phyloP scores from a whole-genome alignment of 306 rosid species.

The Glycine latifolia region DNA sequence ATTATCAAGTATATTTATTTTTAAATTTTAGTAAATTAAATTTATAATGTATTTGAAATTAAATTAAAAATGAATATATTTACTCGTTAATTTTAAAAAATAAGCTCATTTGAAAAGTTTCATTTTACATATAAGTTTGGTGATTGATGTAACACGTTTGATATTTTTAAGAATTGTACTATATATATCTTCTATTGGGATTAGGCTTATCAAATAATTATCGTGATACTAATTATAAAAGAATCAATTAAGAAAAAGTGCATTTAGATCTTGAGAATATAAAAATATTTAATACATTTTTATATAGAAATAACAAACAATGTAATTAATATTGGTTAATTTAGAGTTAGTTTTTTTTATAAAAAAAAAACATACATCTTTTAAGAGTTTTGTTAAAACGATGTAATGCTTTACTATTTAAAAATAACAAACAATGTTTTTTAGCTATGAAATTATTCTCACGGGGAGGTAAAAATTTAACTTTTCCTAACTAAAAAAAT shows the following conservation, averaged over 20 bases:
- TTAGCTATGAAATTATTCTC: no score
- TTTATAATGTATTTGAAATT: no score
- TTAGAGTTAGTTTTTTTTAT: neutral
- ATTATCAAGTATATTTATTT: no score
- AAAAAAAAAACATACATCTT: neutral
- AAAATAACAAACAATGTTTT: no score
- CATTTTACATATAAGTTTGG: neutral
- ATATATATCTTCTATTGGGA: neutral
- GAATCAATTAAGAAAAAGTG: neutral
- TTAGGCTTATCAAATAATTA: neutral
- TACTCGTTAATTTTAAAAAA: no score
- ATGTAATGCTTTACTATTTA: no score
- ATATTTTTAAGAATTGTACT: neutral
- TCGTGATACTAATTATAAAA: neutral
- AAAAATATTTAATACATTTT: neutral
- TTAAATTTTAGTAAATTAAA: no score
- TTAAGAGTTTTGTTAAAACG: neutral
- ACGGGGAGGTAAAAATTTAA: neutral
- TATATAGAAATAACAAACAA: neutral
- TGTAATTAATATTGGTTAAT: neutral
- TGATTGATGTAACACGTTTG: conserved; percentile 5
- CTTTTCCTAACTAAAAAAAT: no score
- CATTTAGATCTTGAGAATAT: neutral
- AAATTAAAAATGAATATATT: no score
- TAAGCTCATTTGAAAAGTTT: no score